A percentile compares a stretch with the other conserved stretches of the same genome.
Evolutionary conservation across 148 eudicot genomes (phyloP).

Genomic region (Chenopodium quinoa): DNA sequence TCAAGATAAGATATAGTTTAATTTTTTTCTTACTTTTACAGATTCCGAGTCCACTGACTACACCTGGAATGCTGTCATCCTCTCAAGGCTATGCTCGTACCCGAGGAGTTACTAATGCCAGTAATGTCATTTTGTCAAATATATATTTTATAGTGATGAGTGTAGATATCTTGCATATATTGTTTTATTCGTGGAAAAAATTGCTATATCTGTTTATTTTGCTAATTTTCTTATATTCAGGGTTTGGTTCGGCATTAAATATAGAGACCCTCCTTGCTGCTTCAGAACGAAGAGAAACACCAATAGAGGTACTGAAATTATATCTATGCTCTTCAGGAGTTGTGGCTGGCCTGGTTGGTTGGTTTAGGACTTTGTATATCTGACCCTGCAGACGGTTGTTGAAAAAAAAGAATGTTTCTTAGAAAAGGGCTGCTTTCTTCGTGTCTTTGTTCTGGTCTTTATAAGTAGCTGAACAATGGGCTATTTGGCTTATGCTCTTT

Average conservation of each 20-base stretch:
- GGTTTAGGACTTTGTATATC: not conserved
- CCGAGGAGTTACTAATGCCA: constrained; percentile 62
- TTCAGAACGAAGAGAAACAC: constrained; percentile 89
- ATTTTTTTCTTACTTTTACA: constrained; percentile 10
- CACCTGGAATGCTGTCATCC: constrained; percentile 49
- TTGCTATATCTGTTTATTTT: not conserved
- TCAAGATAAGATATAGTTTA: not conserved
- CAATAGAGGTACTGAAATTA: constrained; percentile 59
- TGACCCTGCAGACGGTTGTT: not conserved
- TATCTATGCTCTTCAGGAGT: not conserved
- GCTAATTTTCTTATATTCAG: constrained; percentile 30
- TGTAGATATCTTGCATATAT: not conserved
- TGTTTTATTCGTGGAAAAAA: not conserved
- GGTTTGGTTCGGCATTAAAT: constrained; percentile 93
- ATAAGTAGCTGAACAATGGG: not conserved
- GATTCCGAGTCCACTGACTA: constrained; percentile 55
- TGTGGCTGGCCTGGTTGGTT: not conserved
- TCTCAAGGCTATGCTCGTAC: constrained; percentile 62
- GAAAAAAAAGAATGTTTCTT: not conserved
- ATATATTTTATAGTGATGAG: not conserved
- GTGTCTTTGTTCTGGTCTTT: not conserved
- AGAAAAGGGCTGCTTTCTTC: not conserved
- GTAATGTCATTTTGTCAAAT: constrained; percentile 35
- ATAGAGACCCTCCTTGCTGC: constrained; percentile 98
- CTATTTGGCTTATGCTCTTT: not conserved